phyloP scores from a whole-genome alignment of 306 rosid genomes.

The Cyclanthera cordifolia region DNA sequence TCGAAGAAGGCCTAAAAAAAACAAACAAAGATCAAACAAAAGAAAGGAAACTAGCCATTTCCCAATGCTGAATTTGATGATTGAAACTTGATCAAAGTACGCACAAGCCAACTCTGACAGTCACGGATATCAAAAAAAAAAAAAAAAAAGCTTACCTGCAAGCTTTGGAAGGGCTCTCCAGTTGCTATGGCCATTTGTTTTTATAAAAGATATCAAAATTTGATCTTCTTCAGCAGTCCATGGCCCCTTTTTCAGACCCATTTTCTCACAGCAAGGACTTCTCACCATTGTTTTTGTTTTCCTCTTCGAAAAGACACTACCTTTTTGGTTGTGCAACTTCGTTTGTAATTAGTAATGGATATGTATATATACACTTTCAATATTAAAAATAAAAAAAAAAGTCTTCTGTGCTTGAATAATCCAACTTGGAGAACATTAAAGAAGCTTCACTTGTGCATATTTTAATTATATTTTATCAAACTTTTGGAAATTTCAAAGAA shows the following conservation, averaged over 20 bases:
- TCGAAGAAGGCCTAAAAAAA: conserved; percentile 50
- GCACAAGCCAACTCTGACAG: no score
- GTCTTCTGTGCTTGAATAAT: conserved; percentile 1
- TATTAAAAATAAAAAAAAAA: background rate
- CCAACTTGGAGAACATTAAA: background rate
- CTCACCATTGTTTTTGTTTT: conserved; percentile 49
- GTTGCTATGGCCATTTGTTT: conserved; percentile 59
- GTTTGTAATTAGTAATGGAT: background rate
- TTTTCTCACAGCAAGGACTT: conserved; percentile 94
- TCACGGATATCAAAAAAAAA: no score
- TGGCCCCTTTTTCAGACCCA: conserved; percentile 87
- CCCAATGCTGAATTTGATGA: background rate
- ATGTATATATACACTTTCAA: background rate
- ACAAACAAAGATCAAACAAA: background rate
- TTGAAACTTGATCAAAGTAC: no score
- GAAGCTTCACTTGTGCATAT: background rate
- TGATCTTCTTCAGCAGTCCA: conserved; percentile 86
- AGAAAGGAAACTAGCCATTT: no score
- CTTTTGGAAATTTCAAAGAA: conserved; percentile 6
- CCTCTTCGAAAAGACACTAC: background rate
- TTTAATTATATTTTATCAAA: background rate
- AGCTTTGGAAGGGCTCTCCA: conserved; percentile 97
- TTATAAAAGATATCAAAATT: conserved; percentile 44
- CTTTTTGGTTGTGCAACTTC: background rate
- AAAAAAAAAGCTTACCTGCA: conserved; percentile 58